Conservation (phyloP, 306 rosid genomes). For the Glycine latifolia region DNA sequence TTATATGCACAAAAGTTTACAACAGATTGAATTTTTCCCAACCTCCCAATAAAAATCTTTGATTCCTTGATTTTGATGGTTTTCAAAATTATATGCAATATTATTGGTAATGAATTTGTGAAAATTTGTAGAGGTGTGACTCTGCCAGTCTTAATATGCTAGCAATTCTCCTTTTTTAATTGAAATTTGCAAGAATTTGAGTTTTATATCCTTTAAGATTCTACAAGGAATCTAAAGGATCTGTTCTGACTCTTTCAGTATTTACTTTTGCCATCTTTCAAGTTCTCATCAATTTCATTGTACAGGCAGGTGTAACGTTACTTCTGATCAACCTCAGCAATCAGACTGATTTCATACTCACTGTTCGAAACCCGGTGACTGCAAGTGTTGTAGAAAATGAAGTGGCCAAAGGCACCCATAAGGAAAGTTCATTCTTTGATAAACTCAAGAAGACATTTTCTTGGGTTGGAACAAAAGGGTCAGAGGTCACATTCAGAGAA, state of each 20-base stretch:
- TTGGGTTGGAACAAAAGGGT: conserved; percentile 86
- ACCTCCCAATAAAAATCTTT: not conserved
- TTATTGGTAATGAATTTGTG: conserved; percentile 2
- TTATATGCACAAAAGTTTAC: not conserved
- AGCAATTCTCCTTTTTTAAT: not conserved
- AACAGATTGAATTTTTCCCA: not conserved
- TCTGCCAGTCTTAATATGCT: conserved; percentile 6
- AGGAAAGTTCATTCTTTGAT: conserved; percentile 48
- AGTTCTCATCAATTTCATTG: conserved; percentile 40
- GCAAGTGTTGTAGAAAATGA: conserved; percentile 25
- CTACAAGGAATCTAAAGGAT: not conserved
- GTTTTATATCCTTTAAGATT: not conserved
- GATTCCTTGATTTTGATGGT: not conserved
- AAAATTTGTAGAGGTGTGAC: conserved; percentile 25
- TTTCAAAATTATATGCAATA: not conserved
- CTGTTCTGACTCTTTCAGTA: not conserved
- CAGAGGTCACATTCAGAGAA: conserved; percentile 70
- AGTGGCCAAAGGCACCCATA: conserved; percentile 37
- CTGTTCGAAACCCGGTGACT: conserved; percentile 49
- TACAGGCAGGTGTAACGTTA: conserved; percentile 77
- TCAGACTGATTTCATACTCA: conserved; percentile 66
- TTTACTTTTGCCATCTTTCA: not conserved
- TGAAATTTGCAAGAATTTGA: conserved; percentile 3
- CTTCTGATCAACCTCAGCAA: conserved; percentile 85
- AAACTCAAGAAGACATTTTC: conserved; percentile 72